Percentiles rank a stretch among this genome's conserved stretches.
Conservation (phyloP, 176 grass and related monocot species). For the Juncus effusus region DNA sequence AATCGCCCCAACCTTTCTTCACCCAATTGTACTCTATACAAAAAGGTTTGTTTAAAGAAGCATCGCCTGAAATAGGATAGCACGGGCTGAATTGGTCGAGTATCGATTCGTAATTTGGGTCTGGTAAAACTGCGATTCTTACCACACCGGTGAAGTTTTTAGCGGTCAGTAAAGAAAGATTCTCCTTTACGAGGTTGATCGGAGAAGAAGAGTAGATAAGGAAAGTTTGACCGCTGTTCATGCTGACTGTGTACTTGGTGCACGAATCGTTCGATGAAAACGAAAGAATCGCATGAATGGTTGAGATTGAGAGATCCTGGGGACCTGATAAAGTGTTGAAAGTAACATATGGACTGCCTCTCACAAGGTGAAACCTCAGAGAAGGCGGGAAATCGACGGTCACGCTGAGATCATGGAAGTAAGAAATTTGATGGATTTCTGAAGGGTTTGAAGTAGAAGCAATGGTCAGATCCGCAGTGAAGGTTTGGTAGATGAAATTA, state of each 20-base stretch:
- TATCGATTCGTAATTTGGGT: constrained; percentile 46
- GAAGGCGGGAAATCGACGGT: constrained; percentile 69
- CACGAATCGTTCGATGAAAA: constrained; percentile 29
- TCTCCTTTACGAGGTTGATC: constrained; percentile 36
- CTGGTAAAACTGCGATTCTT: constrained; percentile 58
- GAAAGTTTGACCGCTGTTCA: constrained; percentile 95
- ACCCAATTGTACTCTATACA: constrained; percentile 76
- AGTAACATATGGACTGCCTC: constrained; percentile 78
- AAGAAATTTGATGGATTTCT: constrained; percentile 39
- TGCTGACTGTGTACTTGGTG: constrained; percentile 66
- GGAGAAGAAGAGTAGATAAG: constrained; percentile 70
- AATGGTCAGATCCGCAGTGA: constrained; percentile 80
- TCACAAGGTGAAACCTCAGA: constrained; percentile 70
- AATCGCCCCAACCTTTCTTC: constrained; percentile 61
- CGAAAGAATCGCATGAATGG: constrained; percentile 71
- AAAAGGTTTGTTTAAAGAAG: constrained; percentile 48
- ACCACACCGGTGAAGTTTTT: constrained; percentile 47
- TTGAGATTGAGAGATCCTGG: constrained; percentile 53
- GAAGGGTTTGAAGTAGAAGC: constrained; percentile 35
- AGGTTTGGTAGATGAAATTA: constrained; percentile 65
- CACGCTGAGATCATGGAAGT: constrained; percentile 84
- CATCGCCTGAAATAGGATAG: constrained; percentile 66
- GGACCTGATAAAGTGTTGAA: constrained; percentile 36
- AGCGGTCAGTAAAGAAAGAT: constrained; percentile 44
- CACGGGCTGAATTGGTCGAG: constrained; percentile 73